These are phyloP conservation scores for Flueggea neowawraea DNA, from an alignment of 441 rosid genomes.

Conservation along the genomic window DNA sequence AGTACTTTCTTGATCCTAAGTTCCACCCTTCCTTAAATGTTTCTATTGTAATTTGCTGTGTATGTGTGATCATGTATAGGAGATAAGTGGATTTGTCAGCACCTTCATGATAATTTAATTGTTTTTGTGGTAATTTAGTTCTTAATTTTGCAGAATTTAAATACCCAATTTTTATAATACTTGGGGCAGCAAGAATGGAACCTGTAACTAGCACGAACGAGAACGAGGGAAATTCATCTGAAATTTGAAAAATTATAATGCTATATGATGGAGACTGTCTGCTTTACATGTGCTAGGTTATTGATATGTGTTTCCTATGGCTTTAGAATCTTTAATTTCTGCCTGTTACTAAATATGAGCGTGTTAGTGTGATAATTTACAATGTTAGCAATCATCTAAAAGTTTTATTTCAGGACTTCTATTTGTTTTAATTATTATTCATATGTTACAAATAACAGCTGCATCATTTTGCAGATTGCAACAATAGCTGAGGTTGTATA, in stretches of 20 bases:
- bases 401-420: not conserved
- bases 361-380: conserved; percentile 34
- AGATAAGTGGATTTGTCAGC: no score
- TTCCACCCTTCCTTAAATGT: no score
- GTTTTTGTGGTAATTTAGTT: no score
- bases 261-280: conserved; percentile 96
- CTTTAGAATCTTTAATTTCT: no score
- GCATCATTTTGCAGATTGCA: conserved; percentile 46
- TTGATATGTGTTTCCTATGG: not conserved
- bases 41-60: no score
- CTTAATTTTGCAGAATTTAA: conserved; percentile 25
- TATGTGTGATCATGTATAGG: no score
- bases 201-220: conserved; percentile 39
- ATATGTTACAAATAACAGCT: not conserved
- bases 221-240: conserved; percentile 28
- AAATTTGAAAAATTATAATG: conserved; percentile 86
- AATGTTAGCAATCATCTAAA: not conserved
- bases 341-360: conserved; percentile 74
- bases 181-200: conserved; percentile 40
- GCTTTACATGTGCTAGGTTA: conserved; percentile 94
- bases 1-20: no score
- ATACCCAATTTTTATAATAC: conserved; percentile 45
- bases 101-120: no score
- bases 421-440: not conserved
- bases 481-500: conserved; percentile 67